Conservation (phyloP, 2,329 filamentous ascomycete genomes). For the Trichoderma lentiforme region DNA sequence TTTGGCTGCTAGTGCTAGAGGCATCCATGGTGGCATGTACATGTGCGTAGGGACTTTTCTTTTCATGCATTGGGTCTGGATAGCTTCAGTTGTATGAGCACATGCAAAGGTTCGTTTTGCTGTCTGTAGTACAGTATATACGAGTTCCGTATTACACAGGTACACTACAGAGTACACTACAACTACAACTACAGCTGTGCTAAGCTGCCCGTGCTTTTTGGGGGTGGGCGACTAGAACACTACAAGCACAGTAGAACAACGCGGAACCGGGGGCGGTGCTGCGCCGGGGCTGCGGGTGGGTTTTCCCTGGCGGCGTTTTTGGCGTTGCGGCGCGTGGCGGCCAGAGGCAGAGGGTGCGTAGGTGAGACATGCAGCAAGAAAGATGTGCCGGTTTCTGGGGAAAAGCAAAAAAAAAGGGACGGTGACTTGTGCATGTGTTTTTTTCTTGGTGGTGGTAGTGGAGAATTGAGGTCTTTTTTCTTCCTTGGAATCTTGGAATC, state of each 20-base stretch:
- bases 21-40: background rate
- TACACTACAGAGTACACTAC: too few relatives aligned
- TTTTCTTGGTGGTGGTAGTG: background rate
- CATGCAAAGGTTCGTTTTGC: background rate
- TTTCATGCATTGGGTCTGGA: background rate
- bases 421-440: background rate
- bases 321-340: background rate
- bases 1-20: background rate
- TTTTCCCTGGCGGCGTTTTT: background rate
- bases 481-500: background rate
- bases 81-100: background rate
- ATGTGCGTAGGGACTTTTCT: conserved; percentile 5
- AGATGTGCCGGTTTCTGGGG: background rate
- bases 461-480: background rate
- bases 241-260: background rate
- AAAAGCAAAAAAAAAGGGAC: background rate
- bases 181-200: background rate
- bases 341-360: background rate
- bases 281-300: background rate
- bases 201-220: background rate
- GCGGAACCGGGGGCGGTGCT: background rate
- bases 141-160: too few relatives aligned
- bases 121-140: background rate
- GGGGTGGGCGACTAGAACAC: background rate
- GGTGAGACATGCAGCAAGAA: background rate